phyloP scores from a whole-genome alignment of 306 rosid genomes.

The Cyclanthera cordifolia region DNA sequence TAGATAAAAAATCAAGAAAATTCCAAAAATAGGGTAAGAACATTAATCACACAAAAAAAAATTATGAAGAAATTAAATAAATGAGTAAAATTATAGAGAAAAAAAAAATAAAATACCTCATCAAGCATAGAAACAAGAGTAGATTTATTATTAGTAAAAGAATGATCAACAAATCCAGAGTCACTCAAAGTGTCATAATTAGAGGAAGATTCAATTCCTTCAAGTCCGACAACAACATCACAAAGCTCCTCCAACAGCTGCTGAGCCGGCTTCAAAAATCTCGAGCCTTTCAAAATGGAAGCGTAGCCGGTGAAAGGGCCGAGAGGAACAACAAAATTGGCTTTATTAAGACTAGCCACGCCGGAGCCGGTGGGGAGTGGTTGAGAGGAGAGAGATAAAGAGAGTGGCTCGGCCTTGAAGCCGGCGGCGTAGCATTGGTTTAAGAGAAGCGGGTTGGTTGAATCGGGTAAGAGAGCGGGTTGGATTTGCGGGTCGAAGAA shows the following conservation, averaged over 20 bases:
- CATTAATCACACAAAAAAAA: too few relatives aligned
- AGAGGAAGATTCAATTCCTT: slow-evolving; percentile 22
- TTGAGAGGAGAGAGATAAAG: slow-evolving; percentile 58
- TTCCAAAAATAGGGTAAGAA: neutral
- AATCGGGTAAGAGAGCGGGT: slow-evolving; percentile 23
- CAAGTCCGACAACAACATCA: slow-evolving; percentile 18
- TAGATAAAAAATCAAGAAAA: neutral
- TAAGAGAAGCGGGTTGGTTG: slow-evolving; percentile 30
- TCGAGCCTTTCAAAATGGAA: slow-evolving; percentile 59
- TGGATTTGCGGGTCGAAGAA: slow-evolving; percentile 33
- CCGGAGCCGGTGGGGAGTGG: slow-evolving; percentile 5
- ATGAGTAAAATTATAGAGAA: too few relatives aligned
- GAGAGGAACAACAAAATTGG: slow-evolving; percentile 4
- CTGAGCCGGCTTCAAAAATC: slow-evolving; percentile 68
- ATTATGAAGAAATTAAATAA: too few relatives aligned
- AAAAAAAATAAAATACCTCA: slow-evolving; percentile 31
- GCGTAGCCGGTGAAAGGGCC: slow-evolving; percentile 69
- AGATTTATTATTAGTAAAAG: slow-evolving; percentile 44
- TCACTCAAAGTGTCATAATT: slow-evolving; percentile 23
- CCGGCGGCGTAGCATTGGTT: slow-evolving; percentile 27
- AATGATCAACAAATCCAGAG: slow-evolving; percentile 14
- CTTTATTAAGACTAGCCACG: slow-evolving; percentile 8
- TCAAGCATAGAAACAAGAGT: slow-evolving; percentile 60
- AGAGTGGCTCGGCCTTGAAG: slow-evolving; percentile 63
- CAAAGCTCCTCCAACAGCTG: slow-evolving; percentile 56